Percentiles rank a stretch among this genome's conserved stretches.
Evolutionary conservation across 225 moss, liverwort and hornwort genomes (phyloP).

Genomic region (Thuidium tamariscinum): DNA sequence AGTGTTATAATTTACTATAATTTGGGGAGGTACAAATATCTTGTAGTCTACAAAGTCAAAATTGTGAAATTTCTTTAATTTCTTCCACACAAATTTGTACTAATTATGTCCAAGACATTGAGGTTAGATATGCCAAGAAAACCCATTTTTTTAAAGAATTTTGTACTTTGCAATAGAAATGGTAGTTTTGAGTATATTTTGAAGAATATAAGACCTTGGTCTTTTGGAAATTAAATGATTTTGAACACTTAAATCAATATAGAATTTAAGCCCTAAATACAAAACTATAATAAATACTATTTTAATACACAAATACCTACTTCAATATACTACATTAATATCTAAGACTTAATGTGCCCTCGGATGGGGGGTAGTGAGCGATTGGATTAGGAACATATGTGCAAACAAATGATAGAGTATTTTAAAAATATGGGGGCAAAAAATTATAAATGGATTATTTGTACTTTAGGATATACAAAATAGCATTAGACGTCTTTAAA

Average conservation of each 20-base stretch:
- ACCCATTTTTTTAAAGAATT: fast-evolving
- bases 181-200: neutral
- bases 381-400: too few relatives aligned
- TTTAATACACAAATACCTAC: too few relatives aligned
- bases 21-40: neutral
- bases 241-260: neutral
- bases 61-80: neutral
- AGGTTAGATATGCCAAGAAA: fast-evolving
- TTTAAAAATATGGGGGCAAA: too few relatives aligned
- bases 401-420: too few relatives aligned
- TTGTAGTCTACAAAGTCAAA: neutral
- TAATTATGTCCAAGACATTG: fast-evolving
- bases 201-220: fast-evolving
- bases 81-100: neutral
- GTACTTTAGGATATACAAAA: too few relatives aligned
- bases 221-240: fast-evolving
- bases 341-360: neutral
- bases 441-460: too few relatives aligned
- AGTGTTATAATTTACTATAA: neutral
- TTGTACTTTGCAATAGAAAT: neutral
- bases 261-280: neutral
- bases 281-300: neutral
- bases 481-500: too few relatives aligned
- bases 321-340: neutral
- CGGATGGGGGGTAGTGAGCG: too few relatives aligned